A percentile compares a stretch with the other conserved stretches of the same genome.
Evolutionary conservation across 352 stramenopile species (phyloP).

Genomic region (Globisporangium okanoganense): DNA sequence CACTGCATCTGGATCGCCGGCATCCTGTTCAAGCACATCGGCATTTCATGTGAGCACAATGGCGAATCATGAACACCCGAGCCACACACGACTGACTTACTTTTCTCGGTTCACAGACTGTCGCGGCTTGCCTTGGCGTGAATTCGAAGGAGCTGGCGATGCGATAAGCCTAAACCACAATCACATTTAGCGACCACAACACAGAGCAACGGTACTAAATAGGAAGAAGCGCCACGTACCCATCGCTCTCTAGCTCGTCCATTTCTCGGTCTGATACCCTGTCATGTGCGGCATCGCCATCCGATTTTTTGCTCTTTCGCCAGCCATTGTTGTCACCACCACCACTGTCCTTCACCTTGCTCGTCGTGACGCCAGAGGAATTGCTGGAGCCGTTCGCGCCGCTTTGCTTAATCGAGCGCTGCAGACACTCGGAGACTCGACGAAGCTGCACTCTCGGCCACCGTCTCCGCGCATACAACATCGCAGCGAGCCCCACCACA

Average conservation of each 20-base stretch:
- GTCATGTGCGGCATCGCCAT: constrained; percentile 6
- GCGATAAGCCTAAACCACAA: constrained; percentile 10
- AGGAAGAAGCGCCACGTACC: background rate
- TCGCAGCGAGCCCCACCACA: constrained; percentile 41
- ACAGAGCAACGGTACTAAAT: background rate
- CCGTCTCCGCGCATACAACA: constrained; percentile 51
- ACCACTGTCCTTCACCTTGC: constrained; percentile 4
- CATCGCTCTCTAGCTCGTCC: constrained; percentile 16
- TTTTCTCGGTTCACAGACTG: constrained; percentile 25
- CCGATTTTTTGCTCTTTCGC: constrained; percentile 13
- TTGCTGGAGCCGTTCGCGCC: background rate
- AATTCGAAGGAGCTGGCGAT: background rate
- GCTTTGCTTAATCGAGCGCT: constrained; percentile 11
- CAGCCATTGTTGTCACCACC: background rate
- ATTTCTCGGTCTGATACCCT: constrained; percentile 10
- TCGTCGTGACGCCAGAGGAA: background rate
- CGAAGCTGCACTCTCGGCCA: constrained; percentile 19
- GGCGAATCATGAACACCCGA: background rate
- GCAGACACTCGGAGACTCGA: constrained; percentile 8
- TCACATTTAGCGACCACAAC: background rate
- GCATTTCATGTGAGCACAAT: background rate
- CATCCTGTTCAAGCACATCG: constrained; percentile 28
- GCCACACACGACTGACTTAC: constrained; percentile 16
- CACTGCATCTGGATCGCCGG: constrained; percentile 65
- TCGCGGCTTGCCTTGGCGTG: constrained; percentile 11